Base-by-base conservation (phyloP, 208 protist genomes). In the Lotmaria passim region DNA sequence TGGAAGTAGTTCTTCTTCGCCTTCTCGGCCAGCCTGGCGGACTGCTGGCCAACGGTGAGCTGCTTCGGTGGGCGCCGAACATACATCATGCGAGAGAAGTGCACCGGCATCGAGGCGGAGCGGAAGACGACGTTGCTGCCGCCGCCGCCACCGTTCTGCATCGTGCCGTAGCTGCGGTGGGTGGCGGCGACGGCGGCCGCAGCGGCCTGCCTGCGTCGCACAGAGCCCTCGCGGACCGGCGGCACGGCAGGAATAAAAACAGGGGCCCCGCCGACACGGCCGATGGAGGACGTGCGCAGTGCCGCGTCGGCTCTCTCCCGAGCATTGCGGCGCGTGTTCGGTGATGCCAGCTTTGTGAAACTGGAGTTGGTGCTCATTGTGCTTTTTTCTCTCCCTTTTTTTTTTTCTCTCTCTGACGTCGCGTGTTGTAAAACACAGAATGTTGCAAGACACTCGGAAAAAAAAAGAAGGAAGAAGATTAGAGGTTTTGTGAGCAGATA, bases 1-100 rank as follows among this genome's bases (percentile, higher is more conserved):
- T 91, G 85, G 57, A 90, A 94, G 48, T 85, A 89, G 62, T 85
- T 88, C 51, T 82, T 81, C 61, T 78, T 81, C 2, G 85, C 86
- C 70, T 89, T 78, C 58, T 93, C 83, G 1, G 77, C 85, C 30
- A 93, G 65, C 30, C 80, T 79, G 11, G 71, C 79, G 23, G 82
- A 84, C 69, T 91, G 82, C 81, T 93, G 73, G 1, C 67, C 66
- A 1, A 93, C 79, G 12, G 81, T 90, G 17, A 83, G 78, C 69
- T 83, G 73, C 56, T 75, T 78, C 24, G 71, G 50, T 2, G 46
- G 44, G 0, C 69, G 66, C 11, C 78, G 75, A 14, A 72, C 66
- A 59, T 79, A 82, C 26, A 89, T 79, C n/a, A 90, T 73, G 30
- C 81, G 77, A 3, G 73, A 69, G 28, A 77, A 69, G 46, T 44